Percentiles rank a stretch among this genome's conserved stretches.
Evolutionary conservation across 2,329 filamentous ascomycete genomes (phyloP).

Genomic region (Ophiostoma populinum): DNA sequence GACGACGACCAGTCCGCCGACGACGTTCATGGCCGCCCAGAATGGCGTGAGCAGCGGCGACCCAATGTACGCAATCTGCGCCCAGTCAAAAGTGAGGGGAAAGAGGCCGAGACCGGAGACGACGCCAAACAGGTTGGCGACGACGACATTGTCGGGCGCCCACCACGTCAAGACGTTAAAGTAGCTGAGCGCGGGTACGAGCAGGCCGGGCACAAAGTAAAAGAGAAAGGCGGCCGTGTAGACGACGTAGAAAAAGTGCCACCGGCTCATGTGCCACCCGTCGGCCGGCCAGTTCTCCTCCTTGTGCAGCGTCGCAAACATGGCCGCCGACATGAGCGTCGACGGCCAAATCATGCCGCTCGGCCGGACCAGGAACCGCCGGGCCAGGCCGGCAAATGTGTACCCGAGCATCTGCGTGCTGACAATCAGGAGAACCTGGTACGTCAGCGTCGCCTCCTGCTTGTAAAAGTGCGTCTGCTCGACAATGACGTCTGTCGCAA

Average conservation of each 20-base stretch:
- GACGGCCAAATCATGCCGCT: conserved; percentile 87
- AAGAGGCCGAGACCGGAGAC: conserved; percentile 72
- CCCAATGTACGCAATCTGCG: conserved; percentile 75
- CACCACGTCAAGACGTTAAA: conserved; percentile 86
- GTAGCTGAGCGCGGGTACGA: conserved; percentile 73
- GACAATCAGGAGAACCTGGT: conserved; percentile 67
- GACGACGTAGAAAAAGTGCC: conserved; percentile 67
- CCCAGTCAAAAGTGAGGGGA: conserved; percentile 81
- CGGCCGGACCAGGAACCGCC: conserved; percentile 66
- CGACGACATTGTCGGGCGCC: conserved; percentile 67
- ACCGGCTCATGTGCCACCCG: conserved; percentile 67
- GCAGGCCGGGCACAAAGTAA: conserved; percentile 69
- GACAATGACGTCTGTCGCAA: conserved; percentile 78
- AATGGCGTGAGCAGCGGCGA: conserved; percentile 72
- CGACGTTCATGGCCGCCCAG: conserved; percentile 73
- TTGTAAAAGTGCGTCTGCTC: conserved; percentile 83
- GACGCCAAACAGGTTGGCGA: conserved; percentile 75
- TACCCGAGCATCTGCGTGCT: conserved; percentile 80
- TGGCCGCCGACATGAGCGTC: conserved; percentile 72
- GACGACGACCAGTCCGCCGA: conserved; percentile 61
- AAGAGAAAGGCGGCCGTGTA: conserved; percentile 57
- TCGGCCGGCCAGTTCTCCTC: conserved; percentile 67
- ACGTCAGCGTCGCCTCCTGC: conserved; percentile 57
- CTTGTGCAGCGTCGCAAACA: conserved; percentile 77
- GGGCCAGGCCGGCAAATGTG: conserved; percentile 66